Evolutionary conservation across 78 protist genomes (phyloP).

Genomic region (Monocercomonoides exilis): DNA sequence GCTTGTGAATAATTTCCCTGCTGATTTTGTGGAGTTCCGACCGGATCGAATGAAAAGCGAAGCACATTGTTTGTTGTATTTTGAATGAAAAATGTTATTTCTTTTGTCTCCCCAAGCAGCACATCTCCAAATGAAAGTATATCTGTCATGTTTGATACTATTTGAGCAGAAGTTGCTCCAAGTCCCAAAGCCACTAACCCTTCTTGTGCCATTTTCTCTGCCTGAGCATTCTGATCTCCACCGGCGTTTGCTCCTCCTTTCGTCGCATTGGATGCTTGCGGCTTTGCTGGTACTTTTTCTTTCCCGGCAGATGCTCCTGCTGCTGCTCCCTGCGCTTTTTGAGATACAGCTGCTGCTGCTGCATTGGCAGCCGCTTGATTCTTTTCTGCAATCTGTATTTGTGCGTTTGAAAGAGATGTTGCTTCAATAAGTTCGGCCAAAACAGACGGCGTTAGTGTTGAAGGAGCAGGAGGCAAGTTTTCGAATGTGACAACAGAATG

Average conservation of each 20-base stretch:
- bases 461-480: background rate
- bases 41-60: slow-evolving; percentile 34
- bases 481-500: slow-evolving; percentile 33
- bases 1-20: background rate
- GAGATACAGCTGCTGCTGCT: background rate
- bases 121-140: slow-evolving; percentile 34
- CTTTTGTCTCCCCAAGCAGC: background rate
- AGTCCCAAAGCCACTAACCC: background rate
- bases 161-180: background rate
- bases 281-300: background rate
- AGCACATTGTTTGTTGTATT: background rate
- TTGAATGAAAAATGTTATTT: slow-evolving; percentile 28
- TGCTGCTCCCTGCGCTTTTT: background rate
- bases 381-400: too few species aligned
- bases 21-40: background rate
- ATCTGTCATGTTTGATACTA: slow-evolving; percentile 19
- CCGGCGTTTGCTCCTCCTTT: background rate
- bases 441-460: background rate
- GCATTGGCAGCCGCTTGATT: too few species aligned
- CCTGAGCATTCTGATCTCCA: background rate
- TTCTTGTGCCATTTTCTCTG: background rate
- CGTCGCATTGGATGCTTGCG: background rate
- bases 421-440: background rate
- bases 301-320: background rate
- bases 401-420: background rate